Conservation (phyloP, 495 filamentous ascomycete species). For the Lepraria neglecta region DNA sequence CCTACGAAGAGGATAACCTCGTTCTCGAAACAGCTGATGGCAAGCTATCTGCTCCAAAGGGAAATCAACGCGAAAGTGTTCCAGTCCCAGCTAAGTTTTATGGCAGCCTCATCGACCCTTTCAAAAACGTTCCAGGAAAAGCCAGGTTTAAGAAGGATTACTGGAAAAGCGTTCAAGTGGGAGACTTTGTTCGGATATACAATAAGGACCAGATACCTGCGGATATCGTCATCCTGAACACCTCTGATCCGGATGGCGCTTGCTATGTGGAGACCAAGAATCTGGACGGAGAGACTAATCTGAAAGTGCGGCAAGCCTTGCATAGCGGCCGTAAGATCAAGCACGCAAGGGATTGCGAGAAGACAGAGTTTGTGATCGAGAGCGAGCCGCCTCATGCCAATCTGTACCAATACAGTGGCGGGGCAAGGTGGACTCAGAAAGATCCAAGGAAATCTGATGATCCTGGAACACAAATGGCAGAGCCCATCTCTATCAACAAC, state of each 20-base stretch:
- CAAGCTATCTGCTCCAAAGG: slow-evolving; percentile 34
- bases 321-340: slow-evolving; percentile 76
- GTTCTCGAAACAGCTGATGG: slow-evolving; percentile 14
- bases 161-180: slow-evolving; percentile 95
- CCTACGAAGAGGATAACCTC: slow-evolving; percentile 22
- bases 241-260: slow-evolving; percentile 87
- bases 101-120: slow-evolving; percentile 60
- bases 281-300: slow-evolving; percentile 94
- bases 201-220: slow-evolving; percentile 95
- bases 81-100: slow-evolving; percentile 41
- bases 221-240: slow-evolving; percentile 91
- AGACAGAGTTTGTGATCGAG: slow-evolving; percentile 77
- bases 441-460: slow-evolving; percentile 54
- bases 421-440: slow-evolving; percentile 76
- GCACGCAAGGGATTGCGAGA: slow-evolving; percentile 88
- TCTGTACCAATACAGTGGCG: slow-evolving; percentile 86
- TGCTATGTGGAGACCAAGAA: slow-evolving; percentile 99
- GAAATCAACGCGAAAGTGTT: slow-evolving; percentile 30
- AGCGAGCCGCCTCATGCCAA: slow-evolving; percentile 90
- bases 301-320: slow-evolving; percentile 90
- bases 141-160: slow-evolving; percentile 84
- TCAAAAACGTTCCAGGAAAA: slow-evolving; percentile 50
- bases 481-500: slow-evolving; percentile 92
- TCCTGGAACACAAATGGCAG: slow-evolving; percentile 69
- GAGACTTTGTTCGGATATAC: slow-evolving; percentile 94